These are phyloP conservation scores for Cyberlindnera mrakii DNA, from an alignment of 805 yeast genomes.

Conservation along the genomic window DNA sequence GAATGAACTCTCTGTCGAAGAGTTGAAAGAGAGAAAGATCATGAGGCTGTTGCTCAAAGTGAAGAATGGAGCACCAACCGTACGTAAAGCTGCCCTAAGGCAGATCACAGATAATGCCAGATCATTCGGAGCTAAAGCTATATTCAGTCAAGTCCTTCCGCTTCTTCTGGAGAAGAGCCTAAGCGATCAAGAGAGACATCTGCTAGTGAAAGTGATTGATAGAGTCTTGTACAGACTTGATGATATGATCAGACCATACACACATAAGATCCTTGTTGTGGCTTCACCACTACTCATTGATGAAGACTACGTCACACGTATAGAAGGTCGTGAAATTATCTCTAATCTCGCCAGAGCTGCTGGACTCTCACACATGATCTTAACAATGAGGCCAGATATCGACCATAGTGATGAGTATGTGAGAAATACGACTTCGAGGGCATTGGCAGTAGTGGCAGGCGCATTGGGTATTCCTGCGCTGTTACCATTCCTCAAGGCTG, in stretches of 20 bases:
- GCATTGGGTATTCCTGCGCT: conserved; percentile 68
- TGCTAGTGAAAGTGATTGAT: conserved; percentile 70
- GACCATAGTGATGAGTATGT: conserved; percentile 79
- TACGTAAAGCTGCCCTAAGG: conserved; percentile 65
- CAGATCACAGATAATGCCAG: conserved; percentile 58
- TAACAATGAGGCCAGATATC: conserved; percentile 73
- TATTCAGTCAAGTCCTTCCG: conserved; percentile 72
- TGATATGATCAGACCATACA: conserved; percentile 60
- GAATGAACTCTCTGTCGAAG: conserved; percentile 39
- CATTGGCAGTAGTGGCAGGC: conserved; percentile 78
- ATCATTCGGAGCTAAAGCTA: conserved; percentile 59
- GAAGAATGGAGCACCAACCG: conserved; percentile 70
- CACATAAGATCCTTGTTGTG: conserved; percentile 66
- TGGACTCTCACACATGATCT: conserved; percentile 76
- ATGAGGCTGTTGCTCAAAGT: conserved; percentile 60
- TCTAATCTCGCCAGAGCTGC: conserved; percentile 72
- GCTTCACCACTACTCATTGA: conserved; percentile 77
- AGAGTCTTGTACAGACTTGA: conserved; percentile 63
- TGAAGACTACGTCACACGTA: conserved; percentile 66
- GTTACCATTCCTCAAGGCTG: conserved; percentile 78
- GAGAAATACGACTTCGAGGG: conserved; percentile 67
- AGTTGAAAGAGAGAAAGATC: conserved; percentile 52
- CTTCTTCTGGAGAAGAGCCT: conserved; percentile 63
- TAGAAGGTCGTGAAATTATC: conserved; percentile 75
- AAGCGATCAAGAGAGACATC: conserved; percentile 79